Conservation (phyloP, 306 rosid species). For the Citrullus colocynthis region DNA sequence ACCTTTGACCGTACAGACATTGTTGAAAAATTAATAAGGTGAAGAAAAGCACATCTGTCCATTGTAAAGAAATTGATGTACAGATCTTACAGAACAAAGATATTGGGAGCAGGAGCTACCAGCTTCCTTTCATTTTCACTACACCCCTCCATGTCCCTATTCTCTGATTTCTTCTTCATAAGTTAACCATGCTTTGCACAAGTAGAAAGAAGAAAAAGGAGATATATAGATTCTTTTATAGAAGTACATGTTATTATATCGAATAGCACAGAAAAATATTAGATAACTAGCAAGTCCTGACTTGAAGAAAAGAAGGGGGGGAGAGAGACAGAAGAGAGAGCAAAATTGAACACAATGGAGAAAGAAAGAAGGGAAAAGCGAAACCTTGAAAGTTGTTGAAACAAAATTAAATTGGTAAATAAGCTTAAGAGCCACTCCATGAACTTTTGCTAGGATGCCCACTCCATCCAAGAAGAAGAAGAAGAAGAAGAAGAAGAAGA, state of each 20-base stretch:
- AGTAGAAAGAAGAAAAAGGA: neutral
- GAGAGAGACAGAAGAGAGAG: neutral
- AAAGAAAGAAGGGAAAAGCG: too few relatives aligned
- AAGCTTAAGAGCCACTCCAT: too few relatives aligned
- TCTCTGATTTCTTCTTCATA: neutral
- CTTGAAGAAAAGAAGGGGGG: neutral
- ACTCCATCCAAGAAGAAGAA: neutral
- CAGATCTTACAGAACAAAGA: neutral
- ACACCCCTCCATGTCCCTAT: neutral
- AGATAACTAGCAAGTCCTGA: neutral
- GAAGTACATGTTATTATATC: neutral
- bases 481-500: too few relatives aligned
- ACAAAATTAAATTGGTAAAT: too few relatives aligned
- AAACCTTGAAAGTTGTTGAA: too few relatives aligned
- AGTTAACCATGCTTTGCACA: neutral
- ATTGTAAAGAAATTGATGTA: neutral
- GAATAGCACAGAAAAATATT: neutral
- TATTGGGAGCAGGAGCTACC: neutral
- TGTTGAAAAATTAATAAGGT: neutral
- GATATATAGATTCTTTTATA: neutral
- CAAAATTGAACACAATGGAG: too few relatives aligned
- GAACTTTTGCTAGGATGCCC: neutral
- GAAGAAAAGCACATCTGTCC: neutral
- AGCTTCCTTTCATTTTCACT: neutral
- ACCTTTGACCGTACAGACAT: neutral